Conservation (phyloP, 495 filamentous ascomycete genomes). For the Halenospora varia region DNA sequence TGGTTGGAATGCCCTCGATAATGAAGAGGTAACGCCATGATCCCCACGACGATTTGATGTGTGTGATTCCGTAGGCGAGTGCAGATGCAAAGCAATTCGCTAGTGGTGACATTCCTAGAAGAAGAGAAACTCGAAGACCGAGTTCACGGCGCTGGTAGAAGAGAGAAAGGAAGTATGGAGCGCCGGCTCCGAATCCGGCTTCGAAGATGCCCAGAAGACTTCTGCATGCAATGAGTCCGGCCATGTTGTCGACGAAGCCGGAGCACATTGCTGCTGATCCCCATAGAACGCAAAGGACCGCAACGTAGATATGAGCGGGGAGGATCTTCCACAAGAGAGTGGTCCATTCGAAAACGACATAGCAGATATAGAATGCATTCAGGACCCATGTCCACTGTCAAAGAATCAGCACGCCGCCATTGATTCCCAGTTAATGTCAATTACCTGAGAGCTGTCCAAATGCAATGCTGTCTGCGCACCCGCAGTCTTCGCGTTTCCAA, state of each 20-base stretch:
- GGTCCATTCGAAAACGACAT: slow-evolving; percentile 64
- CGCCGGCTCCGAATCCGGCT: slow-evolving; percentile 64
- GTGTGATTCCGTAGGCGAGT: slow-evolving; percentile 79
- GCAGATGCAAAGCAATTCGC: slow-evolving; percentile 82
- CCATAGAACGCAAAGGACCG: slow-evolving; percentile 55
- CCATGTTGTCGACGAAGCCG: slow-evolving; percentile 56
- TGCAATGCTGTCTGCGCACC: slow-evolving; percentile 58
- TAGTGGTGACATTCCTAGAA: slow-evolving; percentile 72
- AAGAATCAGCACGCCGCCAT: slow-evolving; percentile 36
- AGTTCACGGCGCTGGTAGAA: slow-evolving; percentile 80
- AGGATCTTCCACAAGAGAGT: slow-evolving; percentile 52
- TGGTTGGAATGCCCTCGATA: slow-evolving; percentile 76
- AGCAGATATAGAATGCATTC: slow-evolving; percentile 73
- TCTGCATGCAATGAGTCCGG: slow-evolving; percentile 60
- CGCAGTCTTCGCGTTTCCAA: slow-evolving; percentile 73
- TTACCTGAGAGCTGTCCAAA: slow-evolving; percentile 27
- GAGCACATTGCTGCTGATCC: slow-evolving; percentile 57
- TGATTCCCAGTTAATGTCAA: slow-evolving; percentile 39
- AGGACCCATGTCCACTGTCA: slow-evolving; percentile 61
- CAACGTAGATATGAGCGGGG: slow-evolving; percentile 49
- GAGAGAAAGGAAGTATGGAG: slow-evolving; percentile 74
- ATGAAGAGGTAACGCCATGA: slow-evolving; percentile 82
- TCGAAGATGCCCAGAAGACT: slow-evolving; percentile 67
- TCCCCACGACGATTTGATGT: slow-evolving; percentile 57
- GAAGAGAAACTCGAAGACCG: slow-evolving; percentile 71